These are phyloP conservation scores for Lecanosticta acicola DNA, from an alignment of 2,329 filamentous ascomycete species.

Conservation along the genomic window DNA sequence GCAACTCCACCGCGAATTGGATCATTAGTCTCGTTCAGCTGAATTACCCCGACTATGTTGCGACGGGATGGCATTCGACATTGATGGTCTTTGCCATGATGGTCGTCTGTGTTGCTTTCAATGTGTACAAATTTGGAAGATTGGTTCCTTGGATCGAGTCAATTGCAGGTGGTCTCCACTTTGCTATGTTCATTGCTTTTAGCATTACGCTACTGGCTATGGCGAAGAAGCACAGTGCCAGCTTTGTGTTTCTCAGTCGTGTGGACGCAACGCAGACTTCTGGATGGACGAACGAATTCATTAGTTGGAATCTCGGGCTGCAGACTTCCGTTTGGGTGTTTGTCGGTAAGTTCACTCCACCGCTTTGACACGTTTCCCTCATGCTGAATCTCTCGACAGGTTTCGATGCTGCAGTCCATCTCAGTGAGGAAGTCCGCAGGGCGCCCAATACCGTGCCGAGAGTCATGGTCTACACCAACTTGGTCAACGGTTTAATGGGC, in stretches of 20 bases:
- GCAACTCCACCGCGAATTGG: conserved; percentile 34
- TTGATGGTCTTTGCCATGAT: conserved; percentile 38
- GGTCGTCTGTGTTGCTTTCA: conserved; percentile 32
- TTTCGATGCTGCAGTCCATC: conserved; percentile 20
- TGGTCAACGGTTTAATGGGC: conserved; percentile 20
- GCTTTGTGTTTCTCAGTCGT: conserved; percentile 20
- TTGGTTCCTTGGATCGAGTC: conserved; percentile 30
- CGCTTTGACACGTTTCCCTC: neutral
- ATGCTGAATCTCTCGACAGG: conserved; percentile 11
- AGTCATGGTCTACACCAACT: conserved; percentile 23
- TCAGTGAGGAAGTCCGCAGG: conserved; percentile 20
- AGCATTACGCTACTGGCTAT: conserved; percentile 19
- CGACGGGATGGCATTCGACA: conserved; percentile 36
- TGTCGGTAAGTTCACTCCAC: conserved; percentile 16
- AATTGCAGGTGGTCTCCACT: conserved; percentile 20
- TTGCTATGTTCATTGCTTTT: conserved; percentile 22
- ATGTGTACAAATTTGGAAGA: conserved; percentile 26
- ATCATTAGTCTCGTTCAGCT: conserved; percentile 32
- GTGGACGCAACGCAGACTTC: conserved; percentile 14
- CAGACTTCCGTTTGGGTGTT: conserved; percentile 22
- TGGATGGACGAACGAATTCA: conserved; percentile 23
- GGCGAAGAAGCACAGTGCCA: conserved; percentile 15
- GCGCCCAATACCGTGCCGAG: conserved; percentile 19
- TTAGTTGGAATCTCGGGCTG: conserved; percentile 23
- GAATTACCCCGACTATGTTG: conserved; percentile 32